Base-by-base conservation (phyloP, 176 grass and related monocot species). In the Oryza meridionalis region DNA sequence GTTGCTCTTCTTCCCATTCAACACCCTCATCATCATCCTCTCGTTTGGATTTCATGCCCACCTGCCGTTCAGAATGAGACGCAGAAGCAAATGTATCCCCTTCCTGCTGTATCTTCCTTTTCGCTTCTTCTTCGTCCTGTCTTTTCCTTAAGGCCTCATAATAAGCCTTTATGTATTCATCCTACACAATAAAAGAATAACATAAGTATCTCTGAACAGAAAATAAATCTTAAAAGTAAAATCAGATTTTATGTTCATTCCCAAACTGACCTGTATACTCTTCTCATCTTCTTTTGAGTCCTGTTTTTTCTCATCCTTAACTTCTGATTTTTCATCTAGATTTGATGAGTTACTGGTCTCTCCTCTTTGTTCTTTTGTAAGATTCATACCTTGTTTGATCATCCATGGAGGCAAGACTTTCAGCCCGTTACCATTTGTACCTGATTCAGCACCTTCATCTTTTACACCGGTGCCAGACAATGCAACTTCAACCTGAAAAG, bases 341-440 rank as follows among this genome's bases (percentile, higher is more conserved):
- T 91, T 79, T 53, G 50, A 77, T 64, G 53, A 9, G 69, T 62
- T 69, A 19, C 84, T 90, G 24, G 83, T 83, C 74, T 90, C 96
- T 75, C 96, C 91, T 71, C 93, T 90, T 84, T 99, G 96, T 85
- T 99, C 96, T 81, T 92, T 96, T 75, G 96, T 94, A 87, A 99
- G 93, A 84, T 89, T 93, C 96, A 99, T 99, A 74, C 96, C 96
- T 77, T 96, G 65, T 84, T 69, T 99, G 61, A 99, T 95, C 96
- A 99, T 94, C 96, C 96, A 99, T 63, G 93, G 93, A 81, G 96
- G 96, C 50, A 99, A 80, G 43, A 99, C 86, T 78, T 99, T 99
- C 45, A 81, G 27, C 9, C 19, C 44, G 3, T 62, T 46, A 86
- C 77, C 77, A 87, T 89, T 90, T 55, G 75, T 79, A 80, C 92